phyloP scores from a whole-genome alignment of 2,329 filamentous ascomycete genomes.

The Fusarium musae region DNA sequence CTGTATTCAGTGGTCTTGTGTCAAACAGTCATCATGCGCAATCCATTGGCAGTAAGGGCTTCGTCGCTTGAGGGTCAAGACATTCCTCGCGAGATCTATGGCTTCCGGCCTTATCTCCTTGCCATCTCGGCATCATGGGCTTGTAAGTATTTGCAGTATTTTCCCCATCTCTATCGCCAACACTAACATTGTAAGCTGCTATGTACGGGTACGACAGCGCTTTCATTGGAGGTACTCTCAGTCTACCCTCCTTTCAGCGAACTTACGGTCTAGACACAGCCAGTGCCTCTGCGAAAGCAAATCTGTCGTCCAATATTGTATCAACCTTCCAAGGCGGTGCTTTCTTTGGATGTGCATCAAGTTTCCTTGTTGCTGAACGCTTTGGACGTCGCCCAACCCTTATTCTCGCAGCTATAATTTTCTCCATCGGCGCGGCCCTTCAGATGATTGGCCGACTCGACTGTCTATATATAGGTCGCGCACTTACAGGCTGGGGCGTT shows the following conservation, averaged over 20 bases:
- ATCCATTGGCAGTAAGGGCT: background rate
- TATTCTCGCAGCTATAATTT: background rate
- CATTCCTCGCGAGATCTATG: background rate
- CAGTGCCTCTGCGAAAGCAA: background rate
- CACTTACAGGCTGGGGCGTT: background rate
- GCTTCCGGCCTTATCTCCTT: background rate
- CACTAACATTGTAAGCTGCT: background rate
- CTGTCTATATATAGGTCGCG: background rate
- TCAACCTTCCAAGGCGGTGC: background rate
- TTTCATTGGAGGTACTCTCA: background rate
- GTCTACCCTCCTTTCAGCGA: background rate
- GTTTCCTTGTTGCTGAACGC: background rate
- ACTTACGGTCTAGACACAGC: background rate
- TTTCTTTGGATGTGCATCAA: background rate
- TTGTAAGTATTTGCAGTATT: background rate
- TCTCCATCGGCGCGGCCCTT: background rate
- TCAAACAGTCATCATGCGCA: background rate
- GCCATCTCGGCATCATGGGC: background rate
- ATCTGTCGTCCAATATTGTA: background rate
- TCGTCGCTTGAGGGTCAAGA: background rate
- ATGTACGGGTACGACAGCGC: background rate
- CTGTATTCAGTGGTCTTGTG: background rate
- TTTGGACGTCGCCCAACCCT: background rate
- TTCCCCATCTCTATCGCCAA: rapidly evolving
- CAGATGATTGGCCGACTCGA: background rate